Conservation (phyloP, 1,284 basidiomycete species). For the Inonotus hispidus region DNA sequence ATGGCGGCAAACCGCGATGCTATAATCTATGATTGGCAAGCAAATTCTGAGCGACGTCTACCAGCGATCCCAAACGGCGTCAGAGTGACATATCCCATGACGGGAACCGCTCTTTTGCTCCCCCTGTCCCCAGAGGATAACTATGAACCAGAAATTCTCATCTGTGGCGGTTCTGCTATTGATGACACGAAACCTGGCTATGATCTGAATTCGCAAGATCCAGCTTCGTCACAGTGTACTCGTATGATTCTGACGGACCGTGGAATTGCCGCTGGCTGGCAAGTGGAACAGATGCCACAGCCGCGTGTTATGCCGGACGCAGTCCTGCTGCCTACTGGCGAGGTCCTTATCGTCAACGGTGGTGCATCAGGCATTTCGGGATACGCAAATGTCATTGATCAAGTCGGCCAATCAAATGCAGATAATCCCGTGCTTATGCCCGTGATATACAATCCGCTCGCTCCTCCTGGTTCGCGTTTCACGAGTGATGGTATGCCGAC, state of each 20-base stretch:
- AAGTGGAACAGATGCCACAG: constrained; percentile 68
- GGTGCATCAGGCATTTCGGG: constrained; percentile 74
- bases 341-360: constrained; percentile 74
- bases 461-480: constrained; percentile 58
- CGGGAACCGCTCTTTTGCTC: constrained; percentile 65
- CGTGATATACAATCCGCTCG: constrained; percentile 68
- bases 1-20: constrained; percentile 76
- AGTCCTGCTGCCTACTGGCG: constrained; percentile 77
- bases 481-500: constrained; percentile 54
- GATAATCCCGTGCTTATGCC: constrained; percentile 72
- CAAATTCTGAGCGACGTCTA: constrained; percentile 57
- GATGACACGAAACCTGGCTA: constrained; percentile 56
- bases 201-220: constrained; percentile 62
- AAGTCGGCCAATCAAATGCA: constrained; percentile 73
- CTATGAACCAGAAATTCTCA: constrained; percentile 65
- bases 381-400: constrained; percentile 72
- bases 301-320: constrained; percentile 75
- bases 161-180: constrained; percentile 74
- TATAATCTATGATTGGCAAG: constrained; percentile 74
- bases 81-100: constrained; percentile 78
- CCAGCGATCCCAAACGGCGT: constrained; percentile 75
- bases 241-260: constrained; percentile 59
- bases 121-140: constrained; percentile 59
- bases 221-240: constrained; percentile 68
- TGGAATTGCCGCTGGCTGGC: constrained; percentile 70